Percentiles rank a stretch among this genome's conserved stretches.
phyloP scores from a whole-genome alignment of 2,329 filamentous ascomycete genomes.

The Phialophora chinensis region DNA sequence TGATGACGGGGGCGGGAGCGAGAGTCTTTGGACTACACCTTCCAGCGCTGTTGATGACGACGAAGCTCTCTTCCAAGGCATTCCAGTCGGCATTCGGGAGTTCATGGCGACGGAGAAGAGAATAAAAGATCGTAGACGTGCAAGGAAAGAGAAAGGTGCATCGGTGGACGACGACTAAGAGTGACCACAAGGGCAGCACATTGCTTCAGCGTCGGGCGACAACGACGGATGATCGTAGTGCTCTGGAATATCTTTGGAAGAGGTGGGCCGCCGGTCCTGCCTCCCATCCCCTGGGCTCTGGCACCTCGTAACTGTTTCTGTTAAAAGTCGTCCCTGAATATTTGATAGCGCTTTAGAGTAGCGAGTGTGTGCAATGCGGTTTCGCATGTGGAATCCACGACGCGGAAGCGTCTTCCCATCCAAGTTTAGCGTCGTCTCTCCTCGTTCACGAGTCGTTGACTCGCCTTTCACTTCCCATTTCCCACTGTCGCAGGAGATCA shows the following conservation, averaged over 20 bases:
- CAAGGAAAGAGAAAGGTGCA: constrained; percentile 7
- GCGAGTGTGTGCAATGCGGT: not conserved
- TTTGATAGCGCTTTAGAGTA: not conserved
- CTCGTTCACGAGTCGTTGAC: not conserved
- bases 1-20: constrained; percentile 78
- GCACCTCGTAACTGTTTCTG: not conserved
- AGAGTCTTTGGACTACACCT: constrained; percentile 66
- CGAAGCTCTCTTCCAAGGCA: constrained; percentile 71
- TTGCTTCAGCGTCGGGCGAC: not conserved
- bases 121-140: constrained; percentile 73
- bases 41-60: constrained; percentile 50
- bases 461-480: not conserved
- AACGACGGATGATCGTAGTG: not conserved
- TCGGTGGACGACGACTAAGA: constrained; percentile 1
- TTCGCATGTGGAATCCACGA: no score
- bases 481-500: not conserved
- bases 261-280: not conserved
- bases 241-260: not conserved
- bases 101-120: constrained; percentile 98
- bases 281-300: no score
- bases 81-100: constrained; percentile 91
- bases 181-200: not conserved
- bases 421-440: not conserved
- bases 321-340: not conserved
- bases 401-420: not conserved